Base-by-base conservation (phyloP, 441 rosid genomes). In the Isatis lusitanica region DNA sequence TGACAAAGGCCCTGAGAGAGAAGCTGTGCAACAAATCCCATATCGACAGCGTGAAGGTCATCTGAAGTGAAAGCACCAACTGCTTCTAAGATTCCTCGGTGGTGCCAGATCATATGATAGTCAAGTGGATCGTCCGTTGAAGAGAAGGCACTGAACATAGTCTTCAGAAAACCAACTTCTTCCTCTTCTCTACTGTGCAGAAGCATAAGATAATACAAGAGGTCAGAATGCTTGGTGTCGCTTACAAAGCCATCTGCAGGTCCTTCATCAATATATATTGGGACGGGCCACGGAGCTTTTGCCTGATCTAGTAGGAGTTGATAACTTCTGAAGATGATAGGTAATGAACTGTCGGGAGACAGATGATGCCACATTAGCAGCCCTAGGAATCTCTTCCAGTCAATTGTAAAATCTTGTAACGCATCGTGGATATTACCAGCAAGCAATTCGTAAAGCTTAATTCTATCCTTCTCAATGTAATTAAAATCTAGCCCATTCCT, bases 31-130 rank as follows among this genome's bases (percentile, higher is more conserved):
- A 93, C 84, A 70, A 90, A 81, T 72, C 97, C 97, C 97, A 95
- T 91, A 81, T 95, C 98, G 75, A 95, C 92, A 79, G 86, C 79
- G 68, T 93, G 96, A 81, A 93, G 98, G 82, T 93, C 95, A 71
- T 84, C 88, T 24, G 95, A 93, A 77, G 81, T 76, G 79, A 91
- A 79, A 73, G 93, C 85, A 36, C 95, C 99, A 56, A 83, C 88
- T 53, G 98, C 95, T 84, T 88, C 88, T 77, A 95, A 72, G 51
- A 90, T 85, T 55, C 85, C 92, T 66, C 97, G 85, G 71, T 93
- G 89, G 87, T 95, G 99, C 99, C 99, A 95, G 78, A 89, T 91
- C 99, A 93, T 96, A 83, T 93, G 99, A 81, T 84, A 85, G 88
- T 96, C 99, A 66, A 96, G 97, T 53, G 98, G 97, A 85, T 96